Evolutionary conservation across 2,329 filamentous ascomycete genomes (phyloP).

Genomic region (Paramyrothecium roridum): DNA sequence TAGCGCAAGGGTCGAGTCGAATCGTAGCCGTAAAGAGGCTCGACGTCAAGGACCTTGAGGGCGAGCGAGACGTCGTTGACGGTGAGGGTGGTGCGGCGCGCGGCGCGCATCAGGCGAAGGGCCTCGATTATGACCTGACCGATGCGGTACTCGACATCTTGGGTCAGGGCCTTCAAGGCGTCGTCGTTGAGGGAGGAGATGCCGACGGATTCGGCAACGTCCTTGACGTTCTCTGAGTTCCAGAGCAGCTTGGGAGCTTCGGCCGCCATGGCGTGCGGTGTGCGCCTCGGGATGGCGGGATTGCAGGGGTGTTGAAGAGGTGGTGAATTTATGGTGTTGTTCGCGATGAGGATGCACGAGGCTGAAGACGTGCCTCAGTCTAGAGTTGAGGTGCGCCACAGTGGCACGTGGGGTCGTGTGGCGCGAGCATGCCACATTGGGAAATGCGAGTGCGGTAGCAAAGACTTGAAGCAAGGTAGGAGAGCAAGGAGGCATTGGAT

Average conservation of each 20-base stretch:
- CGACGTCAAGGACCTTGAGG: constrained; percentile 81
- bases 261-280: constrained; percentile 26
- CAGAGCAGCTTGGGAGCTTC: constrained; percentile 64
- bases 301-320: not conserved
- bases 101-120: constrained; percentile 92
- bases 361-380: not conserved
- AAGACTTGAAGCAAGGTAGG: too few relatives aligned
- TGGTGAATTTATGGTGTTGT: not conserved
- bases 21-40: constrained; percentile 95
- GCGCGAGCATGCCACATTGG: not conserved
- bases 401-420: not conserved
- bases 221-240: constrained; percentile 94
- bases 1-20: constrained; percentile 85
- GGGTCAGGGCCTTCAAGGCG: constrained; percentile 79
- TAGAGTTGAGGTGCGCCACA: not conserved
- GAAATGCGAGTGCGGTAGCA: not conserved
- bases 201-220: constrained; percentile 94
- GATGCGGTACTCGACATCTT: constrained; percentile 94
- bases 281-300: not conserved
- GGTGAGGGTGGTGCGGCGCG: constrained; percentile 79
- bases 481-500: too few relatives aligned
- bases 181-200: constrained; percentile 80
- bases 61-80: constrained; percentile 89
- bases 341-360: not conserved
- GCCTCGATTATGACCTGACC: constrained; percentile 92